Conservation (phyloP, 2,329 filamentous ascomycete species). For the Karstenula rhodostoma region DNA sequence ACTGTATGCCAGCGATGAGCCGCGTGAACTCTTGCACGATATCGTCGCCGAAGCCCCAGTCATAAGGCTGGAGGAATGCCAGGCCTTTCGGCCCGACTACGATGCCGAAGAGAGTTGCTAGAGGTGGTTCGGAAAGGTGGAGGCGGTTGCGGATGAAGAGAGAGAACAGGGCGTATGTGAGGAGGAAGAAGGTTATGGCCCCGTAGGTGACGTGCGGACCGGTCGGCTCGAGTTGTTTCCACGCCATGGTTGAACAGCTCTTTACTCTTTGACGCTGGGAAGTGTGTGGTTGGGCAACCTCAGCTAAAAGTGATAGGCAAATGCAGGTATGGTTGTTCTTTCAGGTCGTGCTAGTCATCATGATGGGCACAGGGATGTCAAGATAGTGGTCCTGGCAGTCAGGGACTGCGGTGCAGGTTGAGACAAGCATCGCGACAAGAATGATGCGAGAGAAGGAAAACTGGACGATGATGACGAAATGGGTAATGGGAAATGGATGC, state of each 20-base stretch:
- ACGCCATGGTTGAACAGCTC: slow-evolving; percentile 39
- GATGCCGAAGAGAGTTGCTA: slow-evolving; percentile 57
- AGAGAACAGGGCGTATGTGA: slow-evolving; percentile 57
- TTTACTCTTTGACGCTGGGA: neutral
- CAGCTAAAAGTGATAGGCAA: neutral
- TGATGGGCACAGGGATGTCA: neutral
- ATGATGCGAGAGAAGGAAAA: slow-evolving; percentile 1
- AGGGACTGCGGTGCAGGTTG: neutral
- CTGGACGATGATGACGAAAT: slow-evolving; percentile 9
- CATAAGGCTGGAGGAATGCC: slow-evolving; percentile 49
- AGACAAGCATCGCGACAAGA: slow-evolving; percentile 1
- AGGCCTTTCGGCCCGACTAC: slow-evolving; percentile 53
- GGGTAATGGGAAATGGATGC: no score
- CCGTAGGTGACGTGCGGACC: slow-evolving; percentile 57
- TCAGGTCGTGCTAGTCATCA: neutral
- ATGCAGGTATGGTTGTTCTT: neutral
- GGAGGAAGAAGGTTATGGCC: slow-evolving; percentile 54
- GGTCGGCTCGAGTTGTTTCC: slow-evolving; percentile 57
- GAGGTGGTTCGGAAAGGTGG: slow-evolving; percentile 59
- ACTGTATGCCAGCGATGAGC: slow-evolving; percentile 56
- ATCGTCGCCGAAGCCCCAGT: slow-evolving; percentile 55
- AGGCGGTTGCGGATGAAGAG: slow-evolving; percentile 57
- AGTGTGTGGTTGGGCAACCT: neutral
- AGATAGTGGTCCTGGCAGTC: neutral
- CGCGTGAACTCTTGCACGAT: slow-evolving; percentile 53